Base-by-base conservation (phyloP, 352 stramenopile species). In the Globisporangium abappressorium region DNA sequence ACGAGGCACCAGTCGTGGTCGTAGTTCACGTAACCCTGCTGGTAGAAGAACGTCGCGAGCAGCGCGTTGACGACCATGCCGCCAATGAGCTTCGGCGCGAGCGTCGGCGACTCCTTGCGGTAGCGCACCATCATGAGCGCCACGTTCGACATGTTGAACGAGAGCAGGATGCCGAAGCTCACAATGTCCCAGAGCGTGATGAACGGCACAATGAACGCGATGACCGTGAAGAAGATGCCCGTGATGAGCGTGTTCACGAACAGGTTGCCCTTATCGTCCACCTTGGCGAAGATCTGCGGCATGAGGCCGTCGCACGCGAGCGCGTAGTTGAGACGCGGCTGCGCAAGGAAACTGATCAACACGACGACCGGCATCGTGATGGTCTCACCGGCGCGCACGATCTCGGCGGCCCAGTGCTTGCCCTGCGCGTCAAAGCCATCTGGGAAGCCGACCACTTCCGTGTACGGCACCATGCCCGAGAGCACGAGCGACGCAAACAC, bases 321-420 rank as follows among this genome's bases (percentile, higher is more conserved):
- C 22, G 93, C 92, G 74, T 95, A 98, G 74, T 98, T 96, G 41
- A 98, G 74, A 59, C 93, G 86, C 22, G 94, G 95, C 71, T 98
- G 95, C 54, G 93, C 93, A 11, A 98, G 72, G 66, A 98, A 93
- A 55, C 83, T 93, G 18, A 98, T 84, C 8, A 99, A 72, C 53
- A 98, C 94, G 51, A 98, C 95, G 22, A 98, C 71, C 0, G 95
- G 95, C 73, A 98, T 93, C 20, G 93, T 98, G 20, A 93, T 76
- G 2, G 76, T 81, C 66, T 90, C 80, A 68, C 81, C 79, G 20
- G 76, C 78, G 28, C 77, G 81, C 24, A 90, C 81, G 30, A 90
- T 77, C 49, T 79, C 62, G 8, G 69, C 75, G 20, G 82, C 82
- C 82, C 80, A 88, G 57, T 82, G 71, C 15, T 67, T 30, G 5